Evolutionary conservation across 805 yeast species (phyloP), one percentile per base, ranked within the genome.

Genomic region (Suhomyces canberraensis): DNA sequence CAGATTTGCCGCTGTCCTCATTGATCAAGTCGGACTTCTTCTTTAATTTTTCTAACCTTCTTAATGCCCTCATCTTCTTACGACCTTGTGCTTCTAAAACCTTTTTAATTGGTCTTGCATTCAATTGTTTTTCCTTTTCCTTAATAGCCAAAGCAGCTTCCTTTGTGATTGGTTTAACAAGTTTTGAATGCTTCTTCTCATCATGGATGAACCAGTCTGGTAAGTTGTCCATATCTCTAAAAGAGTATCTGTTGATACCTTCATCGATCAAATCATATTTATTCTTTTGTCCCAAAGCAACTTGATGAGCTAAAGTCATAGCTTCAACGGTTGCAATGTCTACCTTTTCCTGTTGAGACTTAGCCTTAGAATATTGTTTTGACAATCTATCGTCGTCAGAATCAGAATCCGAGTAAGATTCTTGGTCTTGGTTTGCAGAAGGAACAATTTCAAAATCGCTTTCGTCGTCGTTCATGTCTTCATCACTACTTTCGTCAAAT

Each of bases 201-300:
- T 93, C 98, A 48, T 93, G 98, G 29, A 85, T 40, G 56, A 93
- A 93, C 99, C 99, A 93, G n/a, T 79, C 89, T 1, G 99, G 99
- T 37, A 93, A 70, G 11, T 89, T 88, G 19, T 90, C 97, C 29
- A 68, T 72, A 52, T 93, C 98, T 50, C 97, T 76, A 74, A 93
- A 91, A 2, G 98, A 79, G 48, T 88, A 86, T 60, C 87, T 81
- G 61, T 91, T 88, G 62, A 84, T 86, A 27, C 96, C 96, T 52
- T 93, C 97, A 52, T 89, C 88, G n/a, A 87, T 69, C 39, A 91
- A 69, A 53, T 89, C 95, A 50, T 86, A 82, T 56, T 83, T 89
- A 33, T 81, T 78, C 68, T 73, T 84, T 52, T 87, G 89, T 8
- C 96, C 96, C 17, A 88, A 61, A 0, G 98, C 98, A 26, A 93